These are phyloP conservation scores for Alternaria triticimaculans DNA, from an alignment of 2,329 filamentous ascomycete species.

Conservation along the genomic window DNA sequence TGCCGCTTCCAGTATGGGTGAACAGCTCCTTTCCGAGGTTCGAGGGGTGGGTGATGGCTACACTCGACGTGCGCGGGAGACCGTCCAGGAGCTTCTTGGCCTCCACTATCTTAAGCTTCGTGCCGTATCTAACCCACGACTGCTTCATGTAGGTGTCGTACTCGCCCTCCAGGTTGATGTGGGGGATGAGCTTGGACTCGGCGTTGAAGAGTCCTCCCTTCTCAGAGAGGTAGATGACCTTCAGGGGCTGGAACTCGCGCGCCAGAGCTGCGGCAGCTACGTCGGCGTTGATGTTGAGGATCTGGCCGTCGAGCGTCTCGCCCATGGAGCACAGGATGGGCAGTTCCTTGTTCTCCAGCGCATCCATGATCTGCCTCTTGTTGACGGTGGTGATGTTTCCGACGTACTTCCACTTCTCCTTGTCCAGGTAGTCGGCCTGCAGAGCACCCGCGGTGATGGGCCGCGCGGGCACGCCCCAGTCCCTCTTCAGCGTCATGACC, in stretches of 20 bases:
- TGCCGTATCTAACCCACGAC: constrained; percentile 94
- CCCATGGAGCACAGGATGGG: constrained; percentile 97
- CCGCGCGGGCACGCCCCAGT: constrained; percentile 85
- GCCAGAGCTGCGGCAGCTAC: constrained; percentile 94
- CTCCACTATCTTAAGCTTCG: constrained; percentile 94
- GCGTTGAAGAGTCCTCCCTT: constrained; percentile 96
- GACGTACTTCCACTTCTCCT: constrained; percentile 94
- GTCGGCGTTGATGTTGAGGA: constrained; percentile 97
- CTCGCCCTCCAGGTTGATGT: constrained; percentile 96
- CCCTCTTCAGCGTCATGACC: constrained; percentile 80
- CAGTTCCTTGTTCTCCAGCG: constrained; percentile 84
- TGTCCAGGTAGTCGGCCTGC: constrained; percentile 91
- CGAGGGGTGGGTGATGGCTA: constrained; percentile 96
- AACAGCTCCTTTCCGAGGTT: constrained; percentile 97
- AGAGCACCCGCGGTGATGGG: constrained; percentile 91
- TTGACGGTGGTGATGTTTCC: constrained; percentile 95
- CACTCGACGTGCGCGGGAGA: constrained; percentile 88
- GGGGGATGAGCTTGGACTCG: constrained; percentile 94
- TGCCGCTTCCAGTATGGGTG: constrained; percentile 93
- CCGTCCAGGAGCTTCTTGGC: constrained; percentile 92
- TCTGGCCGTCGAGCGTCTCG: constrained; percentile 86
- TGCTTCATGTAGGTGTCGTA: constrained; percentile 92
- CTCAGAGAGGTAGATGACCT: constrained; percentile 98
- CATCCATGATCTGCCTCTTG: constrained; percentile 86
- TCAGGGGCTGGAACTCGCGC: constrained; percentile 85